A percentile compares a stretch with the other conserved stretches of the same genome.
Conservation (phyloP, 2,329 filamentous ascomycete species). For the Penicillium sp. region DNA sequence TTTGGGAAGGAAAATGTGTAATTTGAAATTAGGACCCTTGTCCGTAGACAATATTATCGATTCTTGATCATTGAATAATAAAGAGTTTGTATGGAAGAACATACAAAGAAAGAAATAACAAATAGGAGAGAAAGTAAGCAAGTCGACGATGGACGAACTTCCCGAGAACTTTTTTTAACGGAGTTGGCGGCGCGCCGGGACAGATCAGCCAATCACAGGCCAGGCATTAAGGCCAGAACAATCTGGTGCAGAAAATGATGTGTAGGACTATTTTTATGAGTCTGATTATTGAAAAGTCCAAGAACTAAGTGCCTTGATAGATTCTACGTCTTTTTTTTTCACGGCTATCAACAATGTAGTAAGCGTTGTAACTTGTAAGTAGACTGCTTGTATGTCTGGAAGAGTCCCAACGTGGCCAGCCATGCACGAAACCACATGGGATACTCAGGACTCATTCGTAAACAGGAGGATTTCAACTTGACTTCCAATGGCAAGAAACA, state of each 20-base stretch:
- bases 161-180: slow-evolving; percentile 15
- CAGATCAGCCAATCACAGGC: slow-evolving; percentile 9
- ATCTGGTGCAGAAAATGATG: background rate
- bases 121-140: background rate
- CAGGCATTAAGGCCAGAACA: background rate
- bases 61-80: slow-evolving; percentile 5
- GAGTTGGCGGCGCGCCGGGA: slow-evolving; percentile 2
- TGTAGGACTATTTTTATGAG: background rate
- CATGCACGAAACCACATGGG: too few species aligned
- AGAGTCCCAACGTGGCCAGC: too few species aligned
- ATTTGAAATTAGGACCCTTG: background rate
- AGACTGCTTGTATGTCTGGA: too few species aligned
- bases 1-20: background rate
- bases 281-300: background rate
- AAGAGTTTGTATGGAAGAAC: slow-evolving; percentile 1
- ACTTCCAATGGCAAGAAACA: slow-evolving; percentile 17
- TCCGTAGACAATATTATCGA: slow-evolving; percentile 1
- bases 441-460: background rate
- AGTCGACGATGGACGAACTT: background rate
- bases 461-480: background rate
- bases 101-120: background rate
- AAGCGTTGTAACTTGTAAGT: too few species aligned
- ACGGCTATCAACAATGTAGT: background rate
- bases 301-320: background rate
- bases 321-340: background rate